Evolutionary conservation across 352 stramenopile genomes (phyloP), one percentile per base, ranked within the genome.

Genomic region (Phytophthora fragariaefolia): DNA sequence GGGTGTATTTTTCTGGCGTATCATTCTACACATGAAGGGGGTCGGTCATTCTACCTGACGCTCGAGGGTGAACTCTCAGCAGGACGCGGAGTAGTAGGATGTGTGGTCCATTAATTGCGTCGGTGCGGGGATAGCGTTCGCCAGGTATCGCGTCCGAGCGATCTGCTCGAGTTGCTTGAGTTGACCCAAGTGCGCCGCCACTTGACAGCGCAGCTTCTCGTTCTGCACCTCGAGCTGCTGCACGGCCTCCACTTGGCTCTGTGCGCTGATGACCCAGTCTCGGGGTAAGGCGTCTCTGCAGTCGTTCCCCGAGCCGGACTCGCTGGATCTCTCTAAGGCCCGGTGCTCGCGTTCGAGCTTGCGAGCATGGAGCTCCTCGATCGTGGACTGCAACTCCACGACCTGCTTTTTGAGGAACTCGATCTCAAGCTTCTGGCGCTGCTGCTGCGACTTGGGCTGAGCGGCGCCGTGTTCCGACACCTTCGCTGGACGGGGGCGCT

Each of bases 181-280:
- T 10, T 76, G 46, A 17, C 60, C 58, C 13, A 75, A 40, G 27
- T 64, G 65, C 2, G 47, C 42, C 2, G 69, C 49, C 24, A 85
- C 56, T 56, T 76, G 55, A 6, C 61, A 56, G 46, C 72, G 69
- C 10, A 87, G 63, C 36, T 75, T 80, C 22, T 59, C 34, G 55
- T 87, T 87, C 57, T 89, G 63, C 22, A 77, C 22, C 17, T 73
- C 60, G 2, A 78, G 71, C 42, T 69, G 60, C 3, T 77, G 63
- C 9, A 60, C 66, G 18, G 62, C 66, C 1, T 38, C 36, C 0
- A 64, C 36, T 53, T 78, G 75, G 2, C 45, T 53, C 62, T 63
- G 60, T 0, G 67, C 62, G 4, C 56, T 50, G 2, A 20, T 28
- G 34, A 52, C 48, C 64, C 66, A 76, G 3, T 64, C 24, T 20